Evolutionary conservation across 2,329 filamentous ascomycete genomes (phyloP), one percentile per base, ranked within the genome.

Genomic region (Cordyceps militaris): DNA sequence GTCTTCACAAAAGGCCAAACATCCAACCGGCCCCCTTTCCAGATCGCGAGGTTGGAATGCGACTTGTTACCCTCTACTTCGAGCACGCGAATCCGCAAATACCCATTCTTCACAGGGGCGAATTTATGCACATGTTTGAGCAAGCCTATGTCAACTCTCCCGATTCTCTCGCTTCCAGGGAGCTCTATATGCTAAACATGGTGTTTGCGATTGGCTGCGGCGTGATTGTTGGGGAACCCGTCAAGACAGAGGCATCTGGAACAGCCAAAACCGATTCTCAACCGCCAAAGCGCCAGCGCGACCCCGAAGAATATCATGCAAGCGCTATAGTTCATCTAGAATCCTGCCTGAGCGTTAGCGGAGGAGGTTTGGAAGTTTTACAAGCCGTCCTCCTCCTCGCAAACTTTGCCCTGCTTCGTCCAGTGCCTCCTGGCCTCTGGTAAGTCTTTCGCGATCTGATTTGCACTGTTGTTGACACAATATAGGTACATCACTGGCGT

Each of bases 31-130:
- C 92, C 0, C 80, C 85, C 0, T 97, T 97, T 65, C 94, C 94
- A 0, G 84, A 89, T 61, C 84, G 82, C 62, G 83, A 88, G 32
- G 77, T 96, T 3, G 93, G 86, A 6, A 73, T 82, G 56, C 82
- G 84, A 60, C 79, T 97, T 19, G 86, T 90, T 38, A 83, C 85
- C 56, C 80, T 97, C 38, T 97, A 97, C 71, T 97, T 97, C 70
- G 91, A 97, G 73, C 89, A 97, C 69, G 91, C 93, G 1, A 97
- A 97, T 69, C 92, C 93, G 4, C 93, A 97, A 71, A 95, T 97
- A 63, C 93, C 93, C 0, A 91, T 97, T 44, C 77, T 97, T 51
- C 93, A 97, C 69, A 85, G 89, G 38, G 86, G 82, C 32, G 91
- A 97, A 65, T 97, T 97, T 67, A 91, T 91, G 86, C 82, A 87